Percentiles rank a stretch among this genome's conserved stretches.
Conservation (phyloP, 1,284 basidiomycete species). For the Xerocomus tenax region DNA sequence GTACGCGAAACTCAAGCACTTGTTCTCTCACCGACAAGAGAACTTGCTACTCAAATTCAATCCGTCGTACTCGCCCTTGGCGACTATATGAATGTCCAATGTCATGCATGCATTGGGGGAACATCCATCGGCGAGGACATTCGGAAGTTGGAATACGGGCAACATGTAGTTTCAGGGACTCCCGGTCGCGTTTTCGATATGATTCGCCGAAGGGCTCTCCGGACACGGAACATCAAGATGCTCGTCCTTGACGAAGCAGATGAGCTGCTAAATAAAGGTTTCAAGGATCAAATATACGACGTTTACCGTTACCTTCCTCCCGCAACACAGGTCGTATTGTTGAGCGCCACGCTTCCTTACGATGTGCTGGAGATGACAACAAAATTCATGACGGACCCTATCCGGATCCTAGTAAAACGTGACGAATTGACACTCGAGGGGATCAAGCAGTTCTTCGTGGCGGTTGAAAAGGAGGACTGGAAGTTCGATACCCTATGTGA, state of each 20-base stretch:
- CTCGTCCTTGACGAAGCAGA: slow-evolving; percentile 97
- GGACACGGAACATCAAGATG: slow-evolving; percentile 99
- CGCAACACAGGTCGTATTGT: slow-evolving; percentile 93
- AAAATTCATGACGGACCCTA: slow-evolving; percentile 99
- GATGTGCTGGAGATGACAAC: slow-evolving; percentile 99
- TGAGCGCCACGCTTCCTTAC: slow-evolving; percentile 93
- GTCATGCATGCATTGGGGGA: slow-evolving; percentile 97
- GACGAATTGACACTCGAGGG: slow-evolving; percentile 99
- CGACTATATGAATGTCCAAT: slow-evolving; percentile 99
- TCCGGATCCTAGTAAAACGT: slow-evolving; percentile 98
- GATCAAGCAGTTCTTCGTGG: slow-evolving; percentile 99
- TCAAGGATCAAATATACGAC: slow-evolving; percentile 99
- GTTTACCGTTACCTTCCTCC: slow-evolving; percentile 98
- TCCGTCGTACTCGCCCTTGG: slow-evolving; percentile 95
- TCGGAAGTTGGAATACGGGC: slow-evolving; percentile 94
- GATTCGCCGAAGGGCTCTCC: slow-evolving; percentile 90
- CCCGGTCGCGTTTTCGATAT: slow-evolving; percentile 99
- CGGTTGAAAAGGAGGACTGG: slow-evolving; percentile 99
- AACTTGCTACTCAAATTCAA: slow-evolving; percentile 96
- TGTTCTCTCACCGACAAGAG: slow-evolving; percentile 89
- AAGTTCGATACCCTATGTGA: slow-evolving; percentile 99
- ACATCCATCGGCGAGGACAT: slow-evolving; percentile 98
- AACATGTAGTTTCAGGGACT: slow-evolving; percentile 95
- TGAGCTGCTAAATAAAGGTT: slow-evolving; percentile 94
- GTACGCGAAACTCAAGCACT: slow-evolving; percentile 95